Base-by-base conservation (phyloP, 1,139 yeast genomes). In the Taphrina flavorubra region DNA sequence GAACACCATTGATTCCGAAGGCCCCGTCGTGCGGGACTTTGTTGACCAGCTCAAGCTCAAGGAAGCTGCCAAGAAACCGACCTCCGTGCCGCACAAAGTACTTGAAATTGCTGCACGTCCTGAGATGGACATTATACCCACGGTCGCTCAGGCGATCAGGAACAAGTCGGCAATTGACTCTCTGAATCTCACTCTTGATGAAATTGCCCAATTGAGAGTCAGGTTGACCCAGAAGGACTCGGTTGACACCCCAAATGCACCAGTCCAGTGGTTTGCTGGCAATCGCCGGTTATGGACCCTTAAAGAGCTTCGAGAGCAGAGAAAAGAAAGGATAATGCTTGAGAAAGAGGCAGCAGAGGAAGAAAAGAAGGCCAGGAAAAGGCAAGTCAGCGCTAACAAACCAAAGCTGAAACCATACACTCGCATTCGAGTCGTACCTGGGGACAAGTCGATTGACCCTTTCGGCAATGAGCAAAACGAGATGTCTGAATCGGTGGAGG, bases 121-220 rank as follows among this genome's bases (percentile, higher is more conserved):
- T n/a, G 62, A 44, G 18, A 58, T 58, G 62, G 62, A 58, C 31
- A 36, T 58, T 25, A 58, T 58, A 5, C 62, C 62, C 14, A 25
- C 62, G 7, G 53, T 44, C 11, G 18, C 53, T 8, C 62, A 58
- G n/a, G 25, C 49, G 6, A 31, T 20, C 11, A 6, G 39, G 11
- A 42, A 25, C 20, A 25, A n/a, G n/a, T 20, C 39, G 14, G 31
- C 42, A 1, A 14, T 58, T 18, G 34, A 40, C 6, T 16, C 62
- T 10, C 16, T 25, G 53, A 34, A 58, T 25, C 40, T 58, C 13
- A 36, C 62, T 14, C 7, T 39, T 6, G 42, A 14, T 6, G 53
- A 58, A 18, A n/a, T 42, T 7, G 25, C 18, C 6, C 18, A 46
- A 31, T 36, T 58, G 51, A 51, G 62, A 31, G 40, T 58, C 34